Evolutionary conservation across 176 grass and related monocot genomes (phyloP).

Genomic region (Hyparrhenia diplandra): DNA sequence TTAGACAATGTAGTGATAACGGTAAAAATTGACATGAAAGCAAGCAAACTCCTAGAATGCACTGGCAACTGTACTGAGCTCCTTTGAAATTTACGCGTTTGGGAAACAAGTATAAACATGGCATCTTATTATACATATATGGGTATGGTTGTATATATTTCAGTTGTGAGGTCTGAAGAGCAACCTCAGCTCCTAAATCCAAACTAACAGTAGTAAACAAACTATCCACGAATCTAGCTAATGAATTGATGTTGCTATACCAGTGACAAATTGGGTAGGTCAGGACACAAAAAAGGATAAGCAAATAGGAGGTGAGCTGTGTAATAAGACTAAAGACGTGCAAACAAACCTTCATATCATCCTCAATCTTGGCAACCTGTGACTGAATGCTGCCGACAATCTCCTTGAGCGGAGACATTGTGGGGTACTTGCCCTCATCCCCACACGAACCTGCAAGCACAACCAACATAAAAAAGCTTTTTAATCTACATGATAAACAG

Average conservation of each 20-base stretch:
- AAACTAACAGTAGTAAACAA: neutral
- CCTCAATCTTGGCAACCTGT: conserved; percentile 93
- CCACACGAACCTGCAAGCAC: conserved; percentile 70
- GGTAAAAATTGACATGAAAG: neutral
- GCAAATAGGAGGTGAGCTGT: neutral
- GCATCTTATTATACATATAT: neutral
- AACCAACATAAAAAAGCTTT: neutral
- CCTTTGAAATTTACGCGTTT: neutral
- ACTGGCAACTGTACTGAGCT: neutral
- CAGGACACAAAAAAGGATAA: neutral
- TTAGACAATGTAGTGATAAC: neutral
- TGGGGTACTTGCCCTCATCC: conserved; percentile 89
- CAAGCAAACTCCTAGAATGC: neutral
- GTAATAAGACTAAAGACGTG: neutral
- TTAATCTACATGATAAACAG: neutral
- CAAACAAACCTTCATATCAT: conserved; percentile 84
- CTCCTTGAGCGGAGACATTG: conserved; percentile 83
- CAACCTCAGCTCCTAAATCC: neutral
- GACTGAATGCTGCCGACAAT: conserved; percentile 69
- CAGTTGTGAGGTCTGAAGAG: neutral
- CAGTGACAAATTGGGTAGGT: neutral
- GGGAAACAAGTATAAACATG: neutral
- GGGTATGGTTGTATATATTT: neutral
- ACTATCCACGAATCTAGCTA: neutral
- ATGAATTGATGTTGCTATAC: neutral